Base-by-base conservation (phyloP, 805 yeast genomes). In the Spathaspora arborariae region DNA sequence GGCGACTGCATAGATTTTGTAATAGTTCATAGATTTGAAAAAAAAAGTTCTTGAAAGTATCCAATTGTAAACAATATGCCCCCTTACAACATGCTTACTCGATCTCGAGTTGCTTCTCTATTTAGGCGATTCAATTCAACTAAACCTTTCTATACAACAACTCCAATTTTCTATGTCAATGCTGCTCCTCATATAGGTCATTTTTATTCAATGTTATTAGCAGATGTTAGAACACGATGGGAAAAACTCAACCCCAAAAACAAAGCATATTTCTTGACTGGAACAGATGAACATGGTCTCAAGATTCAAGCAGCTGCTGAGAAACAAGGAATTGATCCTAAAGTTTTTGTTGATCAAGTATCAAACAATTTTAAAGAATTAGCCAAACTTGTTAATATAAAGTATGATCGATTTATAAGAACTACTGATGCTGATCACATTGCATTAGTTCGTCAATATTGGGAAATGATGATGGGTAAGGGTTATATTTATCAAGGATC, bases 251-350 rank as follows among this genome's bases (percentile, higher is more conserved):
- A 67, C 3, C 64, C 79, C 0, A 44, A 35, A 16, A 55, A 51
- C 2, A 35, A 49, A 18, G 65, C 82, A 1, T 77, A 68, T 49
- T 77, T 91, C 58, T 79, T 88, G 5, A 94, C 98, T 0, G 99
- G 99, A 0, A 91, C 97, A 0, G 99, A 94, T 63, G 99, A 94
- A 64, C 99, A 94, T 63, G 99, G 99, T 0, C 67, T 90, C 45
- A 94, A 94, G 69, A 92, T 92, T 24, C 96, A 88, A 56, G 73
- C 79, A n/a, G 97, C 95, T 0, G 96, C 97, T 0, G 72, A 70
- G 47, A 75, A 72, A 10, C 58, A 59, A 5, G 73, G 74, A 0
- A 60, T 63, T n/a, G 67, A 68, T 1, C 74, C 97, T 1, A 76
- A 84, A 56, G 59, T 63, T 39, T 85, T 91, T 56, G 95, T 90